phyloP scores from a whole-genome alignment of 192 early-diverging fungal species.

The Diversispora epigaea region DNA sequence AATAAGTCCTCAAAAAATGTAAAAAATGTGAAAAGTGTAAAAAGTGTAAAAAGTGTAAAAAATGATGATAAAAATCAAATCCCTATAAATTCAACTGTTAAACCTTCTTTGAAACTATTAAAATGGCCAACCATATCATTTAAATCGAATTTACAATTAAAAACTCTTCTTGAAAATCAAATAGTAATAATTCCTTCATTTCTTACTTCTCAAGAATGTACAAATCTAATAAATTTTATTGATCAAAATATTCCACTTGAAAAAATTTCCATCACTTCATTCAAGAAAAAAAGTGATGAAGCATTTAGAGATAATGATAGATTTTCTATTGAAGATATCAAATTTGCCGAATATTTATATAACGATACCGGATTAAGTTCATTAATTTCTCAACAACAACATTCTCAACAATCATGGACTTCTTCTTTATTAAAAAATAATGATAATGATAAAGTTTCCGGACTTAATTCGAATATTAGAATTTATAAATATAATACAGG shows the following conservation, averaged over 20 bases:
- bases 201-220: conserved; percentile 42
- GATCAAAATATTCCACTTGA: conserved; percentile 37
- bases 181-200: conserved; percentile 42
- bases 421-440: background rate
- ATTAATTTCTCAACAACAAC: background rate
- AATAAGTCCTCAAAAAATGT: too few relatives aligned
- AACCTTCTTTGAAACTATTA: background rate
- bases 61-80: too few relatives aligned
- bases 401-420: conserved; percentile 26
- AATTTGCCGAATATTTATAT: conserved; percentile 34
- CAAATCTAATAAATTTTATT: conserved; percentile 37
- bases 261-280: conserved; percentile 1
- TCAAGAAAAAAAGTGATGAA: conserved; percentile 41
- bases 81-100: too few relatives aligned
- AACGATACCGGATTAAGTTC: background rate
- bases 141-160: conserved; percentile 29
- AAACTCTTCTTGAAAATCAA: conserved; percentile 36
- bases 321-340: conserved; percentile 33
- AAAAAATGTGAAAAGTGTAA: too few relatives aligned
- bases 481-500: conserved; percentile 44
- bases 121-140: conserved; percentile 34
- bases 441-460: background rate
- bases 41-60: too few relatives aligned
- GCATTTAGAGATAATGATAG: conserved; percentile 48
- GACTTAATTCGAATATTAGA: conserved; percentile 45